Conservation (phyloP, 1,284 basidiomycete genomes). For the Trametes pubescens region DNA sequence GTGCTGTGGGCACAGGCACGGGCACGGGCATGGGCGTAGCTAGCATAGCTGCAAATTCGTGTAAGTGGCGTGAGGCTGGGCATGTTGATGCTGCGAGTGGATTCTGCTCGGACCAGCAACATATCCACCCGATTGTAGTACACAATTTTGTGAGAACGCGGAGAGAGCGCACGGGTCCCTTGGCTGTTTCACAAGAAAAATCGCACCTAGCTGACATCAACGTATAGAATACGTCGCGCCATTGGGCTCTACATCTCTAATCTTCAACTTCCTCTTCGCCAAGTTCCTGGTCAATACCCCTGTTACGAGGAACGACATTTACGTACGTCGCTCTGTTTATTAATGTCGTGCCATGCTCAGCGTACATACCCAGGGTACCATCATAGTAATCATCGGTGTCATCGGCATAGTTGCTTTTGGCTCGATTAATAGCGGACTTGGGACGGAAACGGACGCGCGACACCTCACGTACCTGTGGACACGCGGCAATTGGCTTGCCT, state of each 20-base stretch:
- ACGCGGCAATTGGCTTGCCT: conserved; percentile 86
- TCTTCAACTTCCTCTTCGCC: conserved; percentile 91
- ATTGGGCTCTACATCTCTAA: conserved; percentile 82
- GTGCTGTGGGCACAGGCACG: too few relatives aligned
- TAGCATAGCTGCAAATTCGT: too few relatives aligned
- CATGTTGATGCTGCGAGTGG: too few relatives aligned
- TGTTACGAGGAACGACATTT: conserved; percentile 82
- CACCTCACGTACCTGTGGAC: conserved; percentile 86
- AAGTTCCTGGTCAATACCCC: conserved; percentile 84
- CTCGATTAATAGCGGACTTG: conserved; percentile 81
- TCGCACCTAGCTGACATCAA: conserved; percentile 6
- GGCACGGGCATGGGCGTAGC: too few relatives aligned
- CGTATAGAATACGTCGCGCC: conserved; percentile 83
- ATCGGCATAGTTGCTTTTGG: conserved; percentile 88
- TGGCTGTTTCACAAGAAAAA: background rate
- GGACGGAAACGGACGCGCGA: conserved; percentile 69
- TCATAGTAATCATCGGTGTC: conserved; percentile 83
- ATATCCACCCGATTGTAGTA: too few relatives aligned
- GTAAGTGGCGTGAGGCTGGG: too few relatives aligned
- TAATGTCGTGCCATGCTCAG: conserved; percentile 1
- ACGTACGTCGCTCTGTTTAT: conserved; percentile 54
- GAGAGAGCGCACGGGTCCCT: too few relatives aligned
- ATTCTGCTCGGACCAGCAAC: too few relatives aligned
- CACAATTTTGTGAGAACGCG: too few relatives aligned
- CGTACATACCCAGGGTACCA: conserved; percentile 66